Conservation (phyloP, 1,139 yeast genomes). For the Petasospora fabianii region DNA sequence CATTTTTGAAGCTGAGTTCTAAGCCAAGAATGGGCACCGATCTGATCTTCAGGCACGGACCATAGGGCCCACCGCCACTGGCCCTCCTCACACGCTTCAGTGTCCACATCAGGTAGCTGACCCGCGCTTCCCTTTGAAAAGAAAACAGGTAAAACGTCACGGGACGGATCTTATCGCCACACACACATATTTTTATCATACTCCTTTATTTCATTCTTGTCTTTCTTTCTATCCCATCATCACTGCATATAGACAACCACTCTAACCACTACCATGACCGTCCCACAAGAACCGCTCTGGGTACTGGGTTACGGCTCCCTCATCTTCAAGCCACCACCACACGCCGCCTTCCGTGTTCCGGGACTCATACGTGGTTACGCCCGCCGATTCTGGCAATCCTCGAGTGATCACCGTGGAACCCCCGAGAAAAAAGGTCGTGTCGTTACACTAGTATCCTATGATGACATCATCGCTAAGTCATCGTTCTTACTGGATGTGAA, state of each 20-base stretch:
- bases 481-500: conserved; percentile 44
- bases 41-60: too few relatives aligned
- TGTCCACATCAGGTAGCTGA: too few relatives aligned
- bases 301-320: conserved; percentile 89
- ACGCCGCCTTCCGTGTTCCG: conserved; percentile 55
- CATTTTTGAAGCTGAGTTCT: too few relatives aligned
- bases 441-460: conserved; percentile 65
- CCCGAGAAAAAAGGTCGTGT: conserved; percentile 84
- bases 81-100: too few relatives aligned
- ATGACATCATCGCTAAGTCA: conserved; percentile 43
- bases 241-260: background rate
- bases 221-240: background rate
- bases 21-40: too few relatives aligned
- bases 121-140: too few relatives aligned
- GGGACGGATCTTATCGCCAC: too few relatives aligned
- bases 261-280: background rate
- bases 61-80: too few relatives aligned
- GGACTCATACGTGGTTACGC: conserved; percentile 76
- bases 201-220: too few relatives aligned
- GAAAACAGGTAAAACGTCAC: too few relatives aligned
- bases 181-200: too few relatives aligned
- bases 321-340: conserved; percentile 89
- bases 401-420: conserved; percentile 88
- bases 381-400: conserved; percentile 88
- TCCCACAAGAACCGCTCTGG: conserved; percentile 52